These are phyloP conservation scores for Lentinula detonsa DNA, from an alignment of 768 basidiomycete genomes.

Conservation along the genomic window DNA sequence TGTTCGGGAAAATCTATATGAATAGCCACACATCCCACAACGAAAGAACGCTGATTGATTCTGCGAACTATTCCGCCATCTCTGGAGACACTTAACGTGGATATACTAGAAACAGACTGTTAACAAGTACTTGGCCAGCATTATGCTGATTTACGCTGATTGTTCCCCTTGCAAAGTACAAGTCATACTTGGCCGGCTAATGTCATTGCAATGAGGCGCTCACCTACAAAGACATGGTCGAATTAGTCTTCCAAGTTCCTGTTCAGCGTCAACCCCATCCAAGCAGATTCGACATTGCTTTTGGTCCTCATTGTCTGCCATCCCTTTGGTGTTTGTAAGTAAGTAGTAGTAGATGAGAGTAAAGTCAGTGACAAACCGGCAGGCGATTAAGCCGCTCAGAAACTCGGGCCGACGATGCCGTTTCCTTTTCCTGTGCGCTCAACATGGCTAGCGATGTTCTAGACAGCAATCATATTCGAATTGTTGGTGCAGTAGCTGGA, in stretches of 20 bases:
- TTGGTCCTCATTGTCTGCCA: constrained; percentile 26
- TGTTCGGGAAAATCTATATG: constrained; percentile 72
- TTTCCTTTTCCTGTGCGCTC: neutral
- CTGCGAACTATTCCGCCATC: constrained; percentile 61
- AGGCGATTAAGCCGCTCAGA: no score
- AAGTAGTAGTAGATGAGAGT: neutral
- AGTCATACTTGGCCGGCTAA: constrained; percentile 21
- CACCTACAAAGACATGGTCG: constrained; percentile 69
- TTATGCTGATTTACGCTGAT: constrained; percentile 49
- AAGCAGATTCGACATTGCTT: constrained; percentile 85
- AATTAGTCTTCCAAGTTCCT: constrained; percentile 67
- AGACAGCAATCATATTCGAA: constrained; percentile 31
- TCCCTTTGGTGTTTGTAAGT: neutral
- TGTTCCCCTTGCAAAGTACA: constrained; percentile 55
- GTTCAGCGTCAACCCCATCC: constrained; percentile 56
- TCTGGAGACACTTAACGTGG: constrained; percentile 72
- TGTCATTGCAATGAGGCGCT: constrained; percentile 18
- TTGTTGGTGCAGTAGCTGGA: constrained; percentile 53
- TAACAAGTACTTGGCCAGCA: neutral
- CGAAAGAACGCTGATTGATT: constrained; percentile 69
- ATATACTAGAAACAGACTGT: constrained; percentile 44
- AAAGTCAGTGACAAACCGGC: neutral
- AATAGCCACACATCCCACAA: constrained; percentile 77
- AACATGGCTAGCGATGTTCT: neutral
- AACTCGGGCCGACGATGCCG: neutral